Evolutionary conservation across 106 monocot species (phyloP), one percentile per base, ranked within the genome.

Genomic region (Xerophyta viscosa): DNA sequence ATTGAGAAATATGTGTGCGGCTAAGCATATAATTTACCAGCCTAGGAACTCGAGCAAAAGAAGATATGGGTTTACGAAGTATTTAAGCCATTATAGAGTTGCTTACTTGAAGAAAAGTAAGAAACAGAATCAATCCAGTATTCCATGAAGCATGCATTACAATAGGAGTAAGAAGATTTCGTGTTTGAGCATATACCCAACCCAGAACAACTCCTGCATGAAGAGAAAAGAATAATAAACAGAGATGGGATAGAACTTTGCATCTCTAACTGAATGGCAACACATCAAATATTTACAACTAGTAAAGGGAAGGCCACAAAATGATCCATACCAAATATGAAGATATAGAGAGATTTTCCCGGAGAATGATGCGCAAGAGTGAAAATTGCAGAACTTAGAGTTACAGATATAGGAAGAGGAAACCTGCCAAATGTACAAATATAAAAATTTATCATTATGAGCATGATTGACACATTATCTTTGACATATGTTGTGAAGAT

Each of bases 61-160:
- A 8, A 39, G 10, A 3, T 39, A 12, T 39, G 15, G 6, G 2
- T 39, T 12, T 39, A 39, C 7, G 15, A 15, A 39, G 6, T 12
- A 39, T 39, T 15, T 2, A 3, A 12, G 39, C 6, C 1, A 39
- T 39, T n/a, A n/a, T n/a, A n/a, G n/a, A 39, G 24, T 29, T 25
- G 39, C 27, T 8, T 43, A 71, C 71, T 41, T 58, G 57, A 58
- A 77, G 70, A 57, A 56, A 48, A 52, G 70, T 65, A 11, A 71
- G 61, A 1, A 46, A 24, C 1, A 70, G 56, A 57, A 77, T 70
- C 44, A 77, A 70, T 41, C 60, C 77, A 28, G 48, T 39, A 47
- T 76, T 76, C 69, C 76, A 76, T 2, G 24, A 55, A 21, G 76
- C 52, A 64, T 76, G 76, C 77, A 77, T 70, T 37, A 31, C n/a